phyloP scores from a whole-genome alignment of 441 rosid genomes.

The Arabidopsis hybrid region DNA sequence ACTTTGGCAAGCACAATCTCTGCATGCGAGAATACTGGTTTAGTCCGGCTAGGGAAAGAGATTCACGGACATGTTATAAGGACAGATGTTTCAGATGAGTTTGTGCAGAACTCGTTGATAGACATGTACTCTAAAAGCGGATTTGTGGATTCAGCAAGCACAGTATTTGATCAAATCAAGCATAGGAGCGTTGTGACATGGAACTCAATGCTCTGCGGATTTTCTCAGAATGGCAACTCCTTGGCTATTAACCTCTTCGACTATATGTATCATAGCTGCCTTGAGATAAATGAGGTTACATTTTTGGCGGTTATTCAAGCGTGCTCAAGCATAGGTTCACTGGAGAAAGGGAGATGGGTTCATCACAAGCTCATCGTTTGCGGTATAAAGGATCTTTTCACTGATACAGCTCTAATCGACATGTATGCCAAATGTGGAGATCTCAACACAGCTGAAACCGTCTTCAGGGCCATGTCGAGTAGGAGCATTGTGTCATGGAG shows the following conservation, averaged over 20 bases:
- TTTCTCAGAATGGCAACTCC: conserved; percentile 73
- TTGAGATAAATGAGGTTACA: conserved; percentile 67
- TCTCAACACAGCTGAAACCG: conserved; percentile 60
- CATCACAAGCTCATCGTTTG: conserved; percentile 73
- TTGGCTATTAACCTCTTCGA: conserved; percentile 66
- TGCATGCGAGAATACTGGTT: conserved; percentile 63
- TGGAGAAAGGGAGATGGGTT: conserved; percentile 83
- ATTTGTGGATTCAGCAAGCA: conserved; percentile 56
- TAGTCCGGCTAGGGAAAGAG: conserved; percentile 62
- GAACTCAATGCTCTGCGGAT: conserved; percentile 83
- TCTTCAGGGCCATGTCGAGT: conserved; percentile 59
- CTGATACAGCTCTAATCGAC: conserved; percentile 77
- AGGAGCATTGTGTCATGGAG: conserved; percentile 88
- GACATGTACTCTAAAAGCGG: conserved; percentile 84
- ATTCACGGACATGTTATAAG: conserved; percentile 68
- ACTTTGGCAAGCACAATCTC: conserved; percentile 74
- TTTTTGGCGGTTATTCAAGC: conserved; percentile 78
- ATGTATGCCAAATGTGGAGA: conserved; percentile 94
- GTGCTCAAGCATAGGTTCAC: conserved; percentile 68
- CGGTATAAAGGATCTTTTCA: conserved; percentile 60
- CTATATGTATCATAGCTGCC: conserved; percentile 57
- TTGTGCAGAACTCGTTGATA: conserved; percentile 67
- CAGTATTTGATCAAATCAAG: conserved; percentile 53
- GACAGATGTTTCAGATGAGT: conserved; percentile 56
- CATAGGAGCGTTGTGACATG: conserved; percentile 65